Base-by-base conservation (phyloP, 805 yeast genomes). In the Schwanniomyces yamadae region DNA sequence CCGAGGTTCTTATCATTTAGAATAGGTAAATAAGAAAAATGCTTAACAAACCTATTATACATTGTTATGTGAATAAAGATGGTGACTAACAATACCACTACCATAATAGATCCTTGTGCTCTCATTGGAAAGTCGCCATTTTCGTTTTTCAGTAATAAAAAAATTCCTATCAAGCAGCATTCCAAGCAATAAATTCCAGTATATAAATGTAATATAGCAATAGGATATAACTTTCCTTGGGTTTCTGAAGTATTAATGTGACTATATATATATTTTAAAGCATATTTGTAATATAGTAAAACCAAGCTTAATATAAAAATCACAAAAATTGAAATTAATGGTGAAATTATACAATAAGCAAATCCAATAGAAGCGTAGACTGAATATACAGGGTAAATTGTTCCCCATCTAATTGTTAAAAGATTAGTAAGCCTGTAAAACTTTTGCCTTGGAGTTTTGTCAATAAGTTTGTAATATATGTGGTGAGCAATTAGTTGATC, bases 161-260 rank as follows among this genome's bases (percentile, higher is more conserved):
- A 81, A 7, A 87, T 61, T 0, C 96, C 97, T 27, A 85, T 71
- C 48, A 89, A 59, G 43, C 90, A 84, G 23, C 82, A 66, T 50
- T 89, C 95, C 51, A 86, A 67, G 49, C 89, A 85, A 55, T 89
- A 89, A 1, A 89, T 61, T 0, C 97, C 97, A 0, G 84, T 69
- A 50, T 84, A 87, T 28, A 89, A 57, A 39, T 87, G 95, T 39
- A 83, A 70, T 13, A 89, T 58, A 0, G 95, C 95, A 2, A 68
- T 66, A 1, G 93, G 85, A 55, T 85, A 89, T 29, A 84, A 65
- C 39, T 66, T 69, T 0, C 96, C 96, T 48, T 68, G 61, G 0
- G 87, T 79, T 48, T 84, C 91, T 2, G 84, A 73, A 14, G 61
- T 62, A 40, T 78, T 77, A 10, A 54, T 59, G 24, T 58, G 63